Evolutionary conservation across 2,329 filamentous ascomycete species (phyloP), one percentile per base, ranked within the genome.

Genomic region (Venturia aucupariae): DNA sequence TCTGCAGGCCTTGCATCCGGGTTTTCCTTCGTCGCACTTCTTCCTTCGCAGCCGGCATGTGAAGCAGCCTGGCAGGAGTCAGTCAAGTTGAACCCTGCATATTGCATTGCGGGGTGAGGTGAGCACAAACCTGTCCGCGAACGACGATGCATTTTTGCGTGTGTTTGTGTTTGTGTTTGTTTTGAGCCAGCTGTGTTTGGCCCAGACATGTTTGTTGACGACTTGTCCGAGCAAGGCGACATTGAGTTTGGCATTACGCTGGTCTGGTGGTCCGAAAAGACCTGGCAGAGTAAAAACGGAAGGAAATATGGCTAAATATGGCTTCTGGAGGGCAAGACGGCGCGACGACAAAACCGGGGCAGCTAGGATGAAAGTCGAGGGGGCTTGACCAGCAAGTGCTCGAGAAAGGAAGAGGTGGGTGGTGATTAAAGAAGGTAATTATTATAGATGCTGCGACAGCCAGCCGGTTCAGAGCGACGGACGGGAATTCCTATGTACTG

Each of bases 71-170:
- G 71, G 62, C 38, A 30, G 24, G 24, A 61, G 72, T 77, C 73
- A 78, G 72, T 66, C 65, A 64, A 66, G 54, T 19, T 65, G 32
- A 46, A 41, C 60, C 35, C 55, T 63, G 55, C 44, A 60, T n/a
- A 55, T 63, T 60, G 55, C 39, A n/a, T n/a, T n/a, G n/a, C n/a
- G n/a, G n/a, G n/a, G n/a, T n/a, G 38, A 38, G 30, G 63, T n/a
- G 65, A 46, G 54, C 64, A 84, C 88, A 73, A 84, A 96, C 92
- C 92, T 86, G 92, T 95, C 79, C 93, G 87, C 77, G 93, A 97
- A 73, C 93, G 86, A 76, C 92, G 87, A 78, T 97, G 93, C 87
- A 94, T 92, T 81, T 96, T 93, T 72, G 86, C 79, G 77, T 90
- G 88, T 73, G 84, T 80, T 78, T 73, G 71, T 61, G 86, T 79